Percentiles rank a stretch among this genome's conserved stretches.
phyloP scores from a whole-genome alignment of 2,329 filamentous ascomycete genomes.

The Hirsutella minnesotensis region DNA sequence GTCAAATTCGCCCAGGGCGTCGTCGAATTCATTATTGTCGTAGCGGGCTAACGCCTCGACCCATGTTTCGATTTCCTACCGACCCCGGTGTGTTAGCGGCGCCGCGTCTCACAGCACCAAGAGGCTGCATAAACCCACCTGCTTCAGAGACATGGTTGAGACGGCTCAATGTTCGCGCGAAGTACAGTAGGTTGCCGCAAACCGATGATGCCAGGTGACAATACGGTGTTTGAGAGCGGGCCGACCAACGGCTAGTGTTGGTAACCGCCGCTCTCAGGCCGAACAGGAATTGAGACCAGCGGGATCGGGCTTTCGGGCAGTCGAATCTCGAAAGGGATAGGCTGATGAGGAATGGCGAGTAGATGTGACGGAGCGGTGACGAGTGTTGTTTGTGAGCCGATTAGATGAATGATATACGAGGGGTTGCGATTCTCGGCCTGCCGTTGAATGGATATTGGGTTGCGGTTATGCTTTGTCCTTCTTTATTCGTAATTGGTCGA shows the following conservation, averaged over 20 bases:
- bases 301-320: too few relatives aligned
- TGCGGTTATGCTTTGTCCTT: too few relatives aligned
- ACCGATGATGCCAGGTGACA: not conserved
- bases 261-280: not conserved
- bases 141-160: constrained; percentile 46
- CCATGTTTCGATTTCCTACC: constrained; percentile 97
- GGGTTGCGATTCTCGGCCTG: too few relatives aligned
- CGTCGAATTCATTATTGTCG: constrained; percentile 96
- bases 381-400: too few relatives aligned
- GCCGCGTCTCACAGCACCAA: not conserved
- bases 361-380: too few relatives aligned
- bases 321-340: too few relatives aligned
- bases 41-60: constrained; percentile 82
- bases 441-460: too few relatives aligned
- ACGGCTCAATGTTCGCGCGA: not conserved
- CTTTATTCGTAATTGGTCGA: too few relatives aligned
- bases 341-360: too few relatives aligned
- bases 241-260: not conserved
- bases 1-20: constrained; percentile 72
- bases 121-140: constrained; percentile 26
- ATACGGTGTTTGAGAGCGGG: not conserved
- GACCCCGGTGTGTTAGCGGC: not conserved
- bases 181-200: not conserved
- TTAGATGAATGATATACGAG: too few relatives aligned
- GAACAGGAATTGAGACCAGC: not conserved